A percentile compares a stretch with the other conserved stretches of the same genome.
These are phyloP conservation scores for Prunus mira DNA, from an alignment of 306 rosid species.

Conservation along the genomic window DNA sequence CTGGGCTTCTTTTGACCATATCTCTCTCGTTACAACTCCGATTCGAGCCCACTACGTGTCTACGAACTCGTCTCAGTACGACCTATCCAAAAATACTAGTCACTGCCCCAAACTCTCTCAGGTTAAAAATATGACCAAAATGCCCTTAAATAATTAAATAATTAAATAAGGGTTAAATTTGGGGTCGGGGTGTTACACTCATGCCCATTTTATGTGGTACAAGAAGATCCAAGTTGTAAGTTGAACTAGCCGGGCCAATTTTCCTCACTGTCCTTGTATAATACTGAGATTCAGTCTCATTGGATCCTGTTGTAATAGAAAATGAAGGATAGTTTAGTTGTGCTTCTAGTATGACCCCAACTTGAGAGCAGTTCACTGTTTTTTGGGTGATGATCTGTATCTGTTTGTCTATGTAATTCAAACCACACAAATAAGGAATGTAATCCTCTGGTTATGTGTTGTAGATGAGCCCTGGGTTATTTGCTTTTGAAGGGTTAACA, in stretches of 20 bases:
- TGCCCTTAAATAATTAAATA: too few relatives aligned
- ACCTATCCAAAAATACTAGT: too few relatives aligned
- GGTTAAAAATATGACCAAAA: too few relatives aligned
- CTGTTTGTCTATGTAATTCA: constrained; percentile 38
- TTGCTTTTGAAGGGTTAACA: constrained; percentile 46
- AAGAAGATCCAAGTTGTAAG: constrained; percentile 17
- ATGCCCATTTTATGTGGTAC: constrained; percentile 23
- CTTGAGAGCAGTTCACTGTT: constrained; percentile 30
- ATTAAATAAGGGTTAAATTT: too few relatives aligned
- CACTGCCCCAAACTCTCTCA: too few relatives aligned
- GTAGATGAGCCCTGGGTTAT: constrained; percentile 49
- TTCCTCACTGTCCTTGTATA: constrained; percentile 48
- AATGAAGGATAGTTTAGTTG: constrained; percentile 56
- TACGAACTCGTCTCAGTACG: too few relatives aligned
- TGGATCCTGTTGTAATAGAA: constrained; percentile 7
- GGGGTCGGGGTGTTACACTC: too few relatives aligned
- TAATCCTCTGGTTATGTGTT: constrained; percentile 37
- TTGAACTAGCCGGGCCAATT: constrained; percentile 42
- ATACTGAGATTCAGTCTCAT: constrained; percentile 24
- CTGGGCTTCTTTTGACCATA: too few relatives aligned
- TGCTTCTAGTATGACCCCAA: constrained; percentile 28
- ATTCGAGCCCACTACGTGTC: too few relatives aligned
- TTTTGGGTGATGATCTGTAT: constrained; percentile 26
- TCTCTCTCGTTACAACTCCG: too few relatives aligned
- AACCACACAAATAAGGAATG: constrained; percentile 53